phyloP scores from a whole-genome alignment of 2,329 filamentous ascomycete species.

The Neopestalotiopsis clavispora region DNA sequence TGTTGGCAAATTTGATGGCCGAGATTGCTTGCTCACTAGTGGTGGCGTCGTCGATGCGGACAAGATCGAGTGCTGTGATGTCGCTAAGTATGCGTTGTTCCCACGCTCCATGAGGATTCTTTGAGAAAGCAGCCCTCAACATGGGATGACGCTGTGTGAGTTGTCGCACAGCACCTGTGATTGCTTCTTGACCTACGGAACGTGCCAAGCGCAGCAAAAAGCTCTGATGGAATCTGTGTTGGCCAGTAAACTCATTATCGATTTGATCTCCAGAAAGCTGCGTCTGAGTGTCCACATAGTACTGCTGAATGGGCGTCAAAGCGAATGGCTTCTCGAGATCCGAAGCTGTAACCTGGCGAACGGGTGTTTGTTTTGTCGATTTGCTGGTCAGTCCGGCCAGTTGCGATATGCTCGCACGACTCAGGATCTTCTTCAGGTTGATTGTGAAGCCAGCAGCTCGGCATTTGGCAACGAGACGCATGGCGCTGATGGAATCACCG shows the following conservation, averaged over 20 bases:
- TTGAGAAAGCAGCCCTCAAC: conserved; percentile 40
- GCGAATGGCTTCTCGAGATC: neutral
- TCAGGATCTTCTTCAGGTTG: conserved; percentile 14
- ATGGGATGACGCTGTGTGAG: conserved; percentile 22
- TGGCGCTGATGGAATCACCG: conserved; percentile 29
- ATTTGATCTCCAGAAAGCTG: neutral
- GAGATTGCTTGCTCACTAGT: neutral
- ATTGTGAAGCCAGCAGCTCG: neutral
- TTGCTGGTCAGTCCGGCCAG: neutral
- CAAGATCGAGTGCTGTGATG: neutral
- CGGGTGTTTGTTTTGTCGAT: neutral
- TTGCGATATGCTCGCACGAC: conserved; percentile 9
- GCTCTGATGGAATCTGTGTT: conserved; percentile 6
- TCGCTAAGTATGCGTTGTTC: neutral
- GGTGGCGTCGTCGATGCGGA: conserved; percentile 1
- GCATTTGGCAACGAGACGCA: conserved; percentile 23
- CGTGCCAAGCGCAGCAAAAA: conserved; percentile 10
- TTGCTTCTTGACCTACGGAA: neutral
- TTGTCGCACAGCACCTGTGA: conserved; percentile 1
- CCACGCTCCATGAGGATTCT: neutral
- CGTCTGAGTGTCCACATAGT: conserved; percentile 3
- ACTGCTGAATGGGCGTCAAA: conserved; percentile 13
- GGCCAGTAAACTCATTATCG: neutral
- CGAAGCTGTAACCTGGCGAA: neutral
- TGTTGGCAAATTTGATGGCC: conserved; percentile 10